A percentile compares a stretch with the other conserved stretches of the same genome.
Evolutionary conservation across 345 rosid genomes (phyloP).

Genomic region (Passiflora organensis): DNA sequence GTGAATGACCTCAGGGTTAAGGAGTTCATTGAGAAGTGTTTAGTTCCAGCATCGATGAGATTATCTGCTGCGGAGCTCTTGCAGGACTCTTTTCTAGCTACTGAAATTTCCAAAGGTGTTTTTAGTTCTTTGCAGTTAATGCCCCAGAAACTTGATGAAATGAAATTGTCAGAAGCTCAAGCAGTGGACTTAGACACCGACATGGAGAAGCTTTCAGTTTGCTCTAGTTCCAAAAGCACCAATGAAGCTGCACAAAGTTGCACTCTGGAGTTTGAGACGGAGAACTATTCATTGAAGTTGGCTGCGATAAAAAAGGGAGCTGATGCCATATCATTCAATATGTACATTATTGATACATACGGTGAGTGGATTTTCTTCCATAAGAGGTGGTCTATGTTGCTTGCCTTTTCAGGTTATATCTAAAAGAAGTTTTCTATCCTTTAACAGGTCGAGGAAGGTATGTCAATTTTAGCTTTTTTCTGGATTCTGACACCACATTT

Average conservation of each 20-base stretch:
- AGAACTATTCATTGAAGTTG: slow-evolving; percentile 48
- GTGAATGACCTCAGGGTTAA: slow-evolving; percentile 66
- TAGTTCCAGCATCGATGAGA: slow-evolving; percentile 73
- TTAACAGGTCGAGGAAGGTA: slow-evolving; percentile 57
- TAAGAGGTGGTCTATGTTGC: not conserved
- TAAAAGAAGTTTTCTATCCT: slow-evolving; percentile 1
- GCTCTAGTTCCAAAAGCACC: slow-evolving; percentile 38
- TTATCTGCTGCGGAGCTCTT: slow-evolving; percentile 74
- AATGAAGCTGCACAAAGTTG: slow-evolving; percentile 30
- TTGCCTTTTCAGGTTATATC: too few relatives aligned
- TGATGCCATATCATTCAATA: slow-evolving; percentile 40
- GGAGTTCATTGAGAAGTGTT: slow-evolving; percentile 78
- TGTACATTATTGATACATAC: slow-evolving; percentile 53
- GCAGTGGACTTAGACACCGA: slow-evolving; percentile 59
- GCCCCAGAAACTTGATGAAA: slow-evolving; percentile 6
- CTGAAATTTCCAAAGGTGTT: slow-evolving; percentile 37
- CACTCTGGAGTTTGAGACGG: slow-evolving; percentile 48
- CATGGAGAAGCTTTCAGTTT: slow-evolving; percentile 38
- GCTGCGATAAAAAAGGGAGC: slow-evolving; percentile 47
- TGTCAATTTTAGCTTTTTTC: slow-evolving; percentile 64
- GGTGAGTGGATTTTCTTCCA: slow-evolving; percentile 36
- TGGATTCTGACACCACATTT: slow-evolving; percentile 62
- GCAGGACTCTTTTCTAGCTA: slow-evolving; percentile 55
- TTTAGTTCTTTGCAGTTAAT: slow-evolving; percentile 42
- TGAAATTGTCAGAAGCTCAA: slow-evolving; percentile 51